Conservation (phyloP, 257 asterid genomes). For the Gentiana straminea region DNA sequence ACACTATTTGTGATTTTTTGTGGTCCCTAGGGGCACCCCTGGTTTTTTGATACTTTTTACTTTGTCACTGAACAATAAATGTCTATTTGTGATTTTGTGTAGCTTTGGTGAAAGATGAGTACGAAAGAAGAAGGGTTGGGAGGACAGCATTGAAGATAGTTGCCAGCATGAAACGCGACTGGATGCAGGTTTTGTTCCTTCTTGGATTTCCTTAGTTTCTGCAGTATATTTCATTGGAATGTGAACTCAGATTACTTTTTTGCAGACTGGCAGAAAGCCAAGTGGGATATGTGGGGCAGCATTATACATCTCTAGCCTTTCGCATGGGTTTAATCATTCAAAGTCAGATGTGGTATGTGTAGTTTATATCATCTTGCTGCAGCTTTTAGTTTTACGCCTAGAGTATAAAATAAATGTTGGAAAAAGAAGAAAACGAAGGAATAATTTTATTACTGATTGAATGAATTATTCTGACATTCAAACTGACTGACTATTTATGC, state of each 20-base stretch:
- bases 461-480: too few relatives aligned
- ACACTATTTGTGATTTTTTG: too few relatives aligned
- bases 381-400: background rate
- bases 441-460: too few relatives aligned
- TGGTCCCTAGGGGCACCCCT: too few relatives aligned
- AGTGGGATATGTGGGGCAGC: constrained; percentile 98
- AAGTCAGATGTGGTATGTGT: constrained; percentile 71
- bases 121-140: constrained; percentile 4
- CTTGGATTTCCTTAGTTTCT: background rate
- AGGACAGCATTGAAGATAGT: constrained; percentile 29
- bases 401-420: background rate
- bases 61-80: too few relatives aligned
- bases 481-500: too few relatives aligned
- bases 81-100: constrained; percentile 2
- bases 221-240: background rate
- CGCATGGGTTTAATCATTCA: constrained; percentile 54
- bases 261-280: constrained; percentile 94
- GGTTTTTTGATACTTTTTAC: too few relatives aligned
- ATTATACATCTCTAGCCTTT: constrained; percentile 67
- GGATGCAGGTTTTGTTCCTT: constrained; percentile 56
- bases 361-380: background rate
- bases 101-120: constrained; percentile 14
- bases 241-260: background rate
- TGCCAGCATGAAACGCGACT: constrained; percentile 86
- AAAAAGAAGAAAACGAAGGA: background rate